Percentiles rank a stretch among this genome's conserved stretches.
Evolutionary conservation across 108 stramenopile genomes (phyloP).

Genomic region (Halocafeteria seosinensis): DNA sequence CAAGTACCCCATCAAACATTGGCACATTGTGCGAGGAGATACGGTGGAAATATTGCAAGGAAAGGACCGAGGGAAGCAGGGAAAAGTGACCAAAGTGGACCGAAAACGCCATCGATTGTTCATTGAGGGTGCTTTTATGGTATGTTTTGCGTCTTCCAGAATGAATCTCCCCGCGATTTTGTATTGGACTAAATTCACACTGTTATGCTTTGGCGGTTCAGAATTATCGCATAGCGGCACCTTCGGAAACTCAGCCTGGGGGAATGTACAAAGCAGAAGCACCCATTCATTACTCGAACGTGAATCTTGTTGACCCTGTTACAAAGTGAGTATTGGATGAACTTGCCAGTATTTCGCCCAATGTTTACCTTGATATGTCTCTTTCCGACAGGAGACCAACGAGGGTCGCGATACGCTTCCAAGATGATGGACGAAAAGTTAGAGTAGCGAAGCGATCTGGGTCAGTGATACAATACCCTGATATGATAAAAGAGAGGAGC

Average conservation of each 20-base stretch:
- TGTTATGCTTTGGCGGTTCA: slow-evolving; percentile 19
- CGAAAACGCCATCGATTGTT: slow-evolving; percentile 63
- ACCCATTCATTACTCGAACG: slow-evolving; percentile 67
- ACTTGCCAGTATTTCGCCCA: too few species aligned
- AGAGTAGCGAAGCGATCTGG: slow-evolving; percentile 67
- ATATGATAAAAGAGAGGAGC: slow-evolving; percentile 41
- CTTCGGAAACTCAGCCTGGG: slow-evolving; percentile 41
- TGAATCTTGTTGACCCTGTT: slow-evolving; percentile 26
- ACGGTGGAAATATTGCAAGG: slow-evolving; percentile 70
- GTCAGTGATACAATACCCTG: slow-evolving; percentile 71
- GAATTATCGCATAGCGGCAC: slow-evolving; percentile 52
- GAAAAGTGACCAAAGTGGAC: slow-evolving; percentile 51
- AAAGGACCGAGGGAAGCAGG: slow-evolving; percentile 65
- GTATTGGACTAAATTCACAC: too few species aligned
- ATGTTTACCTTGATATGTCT: too few species aligned
- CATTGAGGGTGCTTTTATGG: slow-evolving; percentile 72
- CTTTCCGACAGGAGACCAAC: slow-evolving; percentile 58
- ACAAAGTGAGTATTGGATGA: slow-evolving; percentile 10
- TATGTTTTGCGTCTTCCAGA: neutral
- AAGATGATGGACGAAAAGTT: slow-evolving; percentile 85
- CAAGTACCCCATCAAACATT: slow-evolving; percentile 16
- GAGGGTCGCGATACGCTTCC: slow-evolving; percentile 44
- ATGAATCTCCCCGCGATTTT: too few species aligned
- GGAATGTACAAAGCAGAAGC: slow-evolving; percentile 31
- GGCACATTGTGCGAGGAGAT: slow-evolving; percentile 76